These are phyloP conservation scores for Ascochyta rabiei DNA, from an alignment of 2,329 filamentous ascomycete species.

Conservation along the genomic window DNA sequence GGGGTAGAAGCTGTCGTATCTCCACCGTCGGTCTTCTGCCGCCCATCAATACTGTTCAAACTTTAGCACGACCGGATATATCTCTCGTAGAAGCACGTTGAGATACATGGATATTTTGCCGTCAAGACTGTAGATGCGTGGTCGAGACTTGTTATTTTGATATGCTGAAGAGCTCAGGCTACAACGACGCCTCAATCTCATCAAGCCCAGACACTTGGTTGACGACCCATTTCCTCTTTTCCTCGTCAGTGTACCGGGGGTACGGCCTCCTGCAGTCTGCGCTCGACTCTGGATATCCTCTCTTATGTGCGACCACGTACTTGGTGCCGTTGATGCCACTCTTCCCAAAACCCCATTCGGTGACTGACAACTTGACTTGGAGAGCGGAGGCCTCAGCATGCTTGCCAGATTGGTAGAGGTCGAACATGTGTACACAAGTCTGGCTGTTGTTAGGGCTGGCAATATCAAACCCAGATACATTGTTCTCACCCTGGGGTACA, in stretches of 20 bases:
- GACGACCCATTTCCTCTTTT: slow-evolving; percentile 56
- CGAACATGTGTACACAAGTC: slow-evolving; percentile 55
- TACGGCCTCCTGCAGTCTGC: slow-evolving; percentile 62
- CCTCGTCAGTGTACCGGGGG: slow-evolving; percentile 54
- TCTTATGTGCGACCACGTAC: slow-evolving; percentile 62
- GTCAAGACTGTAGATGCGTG: too few relatives aligned
- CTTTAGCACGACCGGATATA: background rate
- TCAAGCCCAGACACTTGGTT: slow-evolving; percentile 43
- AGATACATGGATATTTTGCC: too few relatives aligned
- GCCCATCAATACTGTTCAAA: background rate
- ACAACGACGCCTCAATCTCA: slow-evolving; percentile 36
- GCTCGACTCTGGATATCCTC: slow-evolving; percentile 59
- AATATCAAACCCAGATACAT: background rate
- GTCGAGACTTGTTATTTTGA: too few relatives aligned
- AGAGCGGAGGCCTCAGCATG: slow-evolving; percentile 55
- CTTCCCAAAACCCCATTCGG: slow-evolving; percentile 64
- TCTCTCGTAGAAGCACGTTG: too few relatives aligned
- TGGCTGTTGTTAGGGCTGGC: slow-evolving; percentile 11
- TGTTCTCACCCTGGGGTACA: slow-evolving; percentile 58
- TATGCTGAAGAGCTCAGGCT: background rate
- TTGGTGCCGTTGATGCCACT: slow-evolving; percentile 67
- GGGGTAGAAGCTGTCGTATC: background rate
- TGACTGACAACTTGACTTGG: slow-evolving; percentile 59
- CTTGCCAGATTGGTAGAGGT: slow-evolving; percentile 57
- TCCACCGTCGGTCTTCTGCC: slow-evolving; percentile 3